Conservation (phyloP, 306 rosid species). For the Bauhinia variegata region DNA sequence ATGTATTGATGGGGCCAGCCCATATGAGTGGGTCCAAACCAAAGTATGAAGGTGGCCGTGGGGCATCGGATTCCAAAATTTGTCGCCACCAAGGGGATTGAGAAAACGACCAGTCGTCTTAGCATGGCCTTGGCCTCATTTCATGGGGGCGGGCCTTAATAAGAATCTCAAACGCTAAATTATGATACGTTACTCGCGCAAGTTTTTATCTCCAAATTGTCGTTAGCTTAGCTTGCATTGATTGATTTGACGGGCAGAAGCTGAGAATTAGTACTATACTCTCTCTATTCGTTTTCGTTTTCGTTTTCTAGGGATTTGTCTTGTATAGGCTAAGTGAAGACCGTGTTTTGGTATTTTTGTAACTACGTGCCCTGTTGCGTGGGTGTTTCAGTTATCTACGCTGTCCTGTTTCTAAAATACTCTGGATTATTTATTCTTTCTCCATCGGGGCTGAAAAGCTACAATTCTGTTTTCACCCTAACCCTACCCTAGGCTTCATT, state of each 20-base stretch:
- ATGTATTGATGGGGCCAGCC: neutral
- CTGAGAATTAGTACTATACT: slow-evolving; percentile 17
- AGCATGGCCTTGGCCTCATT: slow-evolving; percentile 43
- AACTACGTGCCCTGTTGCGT: too few relatives aligned
- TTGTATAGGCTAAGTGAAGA: slow-evolving; percentile 26
- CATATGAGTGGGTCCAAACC: slow-evolving; percentile 7
- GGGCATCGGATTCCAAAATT: slow-evolving; percentile 57
- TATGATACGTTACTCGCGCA: neutral
- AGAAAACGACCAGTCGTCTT: slow-evolving; percentile 39
- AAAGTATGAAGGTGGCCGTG: slow-evolving; percentile 27
- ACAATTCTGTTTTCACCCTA: too few relatives aligned
- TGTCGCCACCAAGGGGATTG: slow-evolving; percentile 28
- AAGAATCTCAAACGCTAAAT: slow-evolving; percentile 2
- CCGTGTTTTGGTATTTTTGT: slow-evolving; percentile 18
- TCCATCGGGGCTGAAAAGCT: too few relatives aligned
- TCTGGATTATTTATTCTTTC: too few relatives aligned
- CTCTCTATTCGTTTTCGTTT: too few relatives aligned
- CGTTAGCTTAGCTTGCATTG: slow-evolving; percentile 4
- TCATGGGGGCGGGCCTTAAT: slow-evolving; percentile 33
- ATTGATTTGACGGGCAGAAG: neutral
- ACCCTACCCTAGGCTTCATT: too few relatives aligned
- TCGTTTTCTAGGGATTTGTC: slow-evolving; percentile 13
- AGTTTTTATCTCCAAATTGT: slow-evolving; percentile 14
- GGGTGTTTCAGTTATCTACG: too few relatives aligned
- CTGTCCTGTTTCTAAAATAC: too few relatives aligned